These are phyloP conservation scores for Cicer chorassanicum DNA, from an alignment of 306 rosid species.

Conservation along the genomic window DNA sequence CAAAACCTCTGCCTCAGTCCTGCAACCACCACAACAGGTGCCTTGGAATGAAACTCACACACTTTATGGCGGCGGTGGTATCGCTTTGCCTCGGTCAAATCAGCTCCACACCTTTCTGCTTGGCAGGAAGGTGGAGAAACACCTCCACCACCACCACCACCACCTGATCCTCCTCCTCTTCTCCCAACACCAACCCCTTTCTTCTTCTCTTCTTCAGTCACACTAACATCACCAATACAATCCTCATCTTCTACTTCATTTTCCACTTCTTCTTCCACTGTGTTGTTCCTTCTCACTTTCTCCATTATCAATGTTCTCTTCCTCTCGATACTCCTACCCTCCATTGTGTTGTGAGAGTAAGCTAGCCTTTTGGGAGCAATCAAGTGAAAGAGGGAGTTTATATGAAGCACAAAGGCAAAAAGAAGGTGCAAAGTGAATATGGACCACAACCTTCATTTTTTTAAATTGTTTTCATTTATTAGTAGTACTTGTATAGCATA, in stretches of 20 bases:
- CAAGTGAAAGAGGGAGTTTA: slow-evolving; percentile 46
- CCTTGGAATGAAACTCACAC: slow-evolving; percentile 90
- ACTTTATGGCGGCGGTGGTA: slow-evolving; percentile 98
- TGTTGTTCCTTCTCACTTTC: slow-evolving; percentile 52
- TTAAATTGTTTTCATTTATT: slow-evolving; percentile 45
- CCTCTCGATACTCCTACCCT: slow-evolving; percentile 60
- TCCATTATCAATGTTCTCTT: slow-evolving; percentile 54
- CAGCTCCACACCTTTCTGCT: slow-evolving; percentile 81
- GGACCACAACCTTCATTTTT: slow-evolving; percentile 65
- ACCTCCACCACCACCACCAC: slow-evolving; percentile 47
- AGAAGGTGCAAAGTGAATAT: slow-evolving; percentile 50
- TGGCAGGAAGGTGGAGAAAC: slow-evolving; percentile 70
- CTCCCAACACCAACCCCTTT: slow-evolving; percentile 51
- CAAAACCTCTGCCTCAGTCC: slow-evolving; percentile 89
- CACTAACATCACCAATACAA: background rate
- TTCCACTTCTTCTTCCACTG: slow-evolving; percentile 63
- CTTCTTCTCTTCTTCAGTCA: slow-evolving; percentile 59
- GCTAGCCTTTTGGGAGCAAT: slow-evolving; percentile 46
- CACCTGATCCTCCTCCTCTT: slow-evolving; percentile 40
- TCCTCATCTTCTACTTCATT: slow-evolving; percentile 75
- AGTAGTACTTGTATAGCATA: slow-evolving; percentile 9
- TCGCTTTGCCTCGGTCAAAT: slow-evolving; percentile 73
- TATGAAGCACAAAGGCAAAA: slow-evolving; percentile 50
- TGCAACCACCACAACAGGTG: slow-evolving; percentile 68
- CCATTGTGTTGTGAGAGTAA: slow-evolving; percentile 53